Conservation (phyloP, 192 early-diverging fungal species). For the Backusella sp. region DNA sequence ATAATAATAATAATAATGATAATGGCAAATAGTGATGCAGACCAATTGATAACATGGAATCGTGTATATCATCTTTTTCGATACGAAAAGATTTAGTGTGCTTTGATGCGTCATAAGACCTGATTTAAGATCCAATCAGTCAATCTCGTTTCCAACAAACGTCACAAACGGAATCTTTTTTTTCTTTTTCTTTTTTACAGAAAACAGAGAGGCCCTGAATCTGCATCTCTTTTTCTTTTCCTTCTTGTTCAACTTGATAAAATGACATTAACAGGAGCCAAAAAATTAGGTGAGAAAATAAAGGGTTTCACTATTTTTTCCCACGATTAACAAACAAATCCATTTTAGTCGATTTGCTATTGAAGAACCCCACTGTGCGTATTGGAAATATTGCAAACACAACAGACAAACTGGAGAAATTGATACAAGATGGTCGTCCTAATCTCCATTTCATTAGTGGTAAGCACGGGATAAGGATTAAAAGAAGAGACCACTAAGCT, state of each 20-base stretch:
- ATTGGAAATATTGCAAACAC: conserved; percentile 41
- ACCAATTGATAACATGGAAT: background rate
- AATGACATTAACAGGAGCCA: background rate
- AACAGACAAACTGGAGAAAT: conserved; percentile 44
- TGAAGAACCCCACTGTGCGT: conserved; percentile 25
- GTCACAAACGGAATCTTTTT: background rate
- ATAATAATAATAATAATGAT: too few relatives aligned
- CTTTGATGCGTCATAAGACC: background rate
- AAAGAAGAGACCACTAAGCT: background rate
- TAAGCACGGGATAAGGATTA: conserved; percentile 14
- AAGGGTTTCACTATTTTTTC: background rate
- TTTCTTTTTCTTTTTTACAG: background rate
- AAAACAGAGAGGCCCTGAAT: background rate
- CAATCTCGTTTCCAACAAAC: background rate
- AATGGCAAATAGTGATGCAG: background rate
- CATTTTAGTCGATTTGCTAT: conserved; percentile 15
- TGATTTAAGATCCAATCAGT: background rate
- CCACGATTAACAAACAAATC: background rate
- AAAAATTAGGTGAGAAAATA: background rate
- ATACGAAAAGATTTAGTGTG: background rate
- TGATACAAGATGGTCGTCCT: conserved; percentile 45
- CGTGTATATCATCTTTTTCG: too few relatives aligned
- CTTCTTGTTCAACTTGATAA: background rate
- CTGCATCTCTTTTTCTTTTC: background rate
- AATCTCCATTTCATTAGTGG: conserved; percentile 60